These are phyloP conservation scores for Inonotus obliquus DNA, from an alignment of 1,284 basidiomycete genomes.

Conservation along the genomic window DNA sequence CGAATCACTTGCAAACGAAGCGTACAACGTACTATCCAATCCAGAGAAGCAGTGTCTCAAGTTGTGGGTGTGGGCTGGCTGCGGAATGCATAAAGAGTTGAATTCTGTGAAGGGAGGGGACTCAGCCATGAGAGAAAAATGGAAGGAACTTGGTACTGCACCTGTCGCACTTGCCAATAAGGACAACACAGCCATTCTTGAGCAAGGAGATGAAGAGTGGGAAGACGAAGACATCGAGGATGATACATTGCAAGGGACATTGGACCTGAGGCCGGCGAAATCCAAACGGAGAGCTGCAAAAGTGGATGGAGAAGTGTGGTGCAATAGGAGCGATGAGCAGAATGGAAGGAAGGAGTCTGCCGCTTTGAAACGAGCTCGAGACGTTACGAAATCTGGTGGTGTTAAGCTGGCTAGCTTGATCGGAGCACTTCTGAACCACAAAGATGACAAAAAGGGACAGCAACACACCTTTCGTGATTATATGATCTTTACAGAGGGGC, in stretches of 20 bases:
- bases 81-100: conserved; percentile 28
- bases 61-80: conserved; percentile 23
- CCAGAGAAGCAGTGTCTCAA: conserved; percentile 15
- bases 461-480: conserved; percentile 23
- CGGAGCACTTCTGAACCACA: conserved; percentile 31
- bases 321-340: neutral
- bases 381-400: conserved; percentile 25
- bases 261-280: too few species aligned
- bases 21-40: conserved; percentile 15
- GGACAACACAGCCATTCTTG: neutral
- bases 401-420: conserved; percentile 28
- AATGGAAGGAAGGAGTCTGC: too few species aligned
- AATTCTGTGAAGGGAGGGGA: conserved; percentile 25
- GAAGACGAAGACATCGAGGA: conserved; percentile 13
- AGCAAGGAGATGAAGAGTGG: neutral
- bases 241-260: too few species aligned
- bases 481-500: conserved; percentile 16
- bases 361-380: conserved; percentile 24
- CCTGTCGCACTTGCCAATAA: neutral
- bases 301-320: too few species aligned
- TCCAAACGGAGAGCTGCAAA: too few species aligned
- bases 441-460: conserved; percentile 29
- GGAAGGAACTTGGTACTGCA: neutral
- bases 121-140: neutral
- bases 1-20: conserved; percentile 19